Conservation (phyloP, 176 grass and related monocot species). For the Raddia distichophylla region DNA sequence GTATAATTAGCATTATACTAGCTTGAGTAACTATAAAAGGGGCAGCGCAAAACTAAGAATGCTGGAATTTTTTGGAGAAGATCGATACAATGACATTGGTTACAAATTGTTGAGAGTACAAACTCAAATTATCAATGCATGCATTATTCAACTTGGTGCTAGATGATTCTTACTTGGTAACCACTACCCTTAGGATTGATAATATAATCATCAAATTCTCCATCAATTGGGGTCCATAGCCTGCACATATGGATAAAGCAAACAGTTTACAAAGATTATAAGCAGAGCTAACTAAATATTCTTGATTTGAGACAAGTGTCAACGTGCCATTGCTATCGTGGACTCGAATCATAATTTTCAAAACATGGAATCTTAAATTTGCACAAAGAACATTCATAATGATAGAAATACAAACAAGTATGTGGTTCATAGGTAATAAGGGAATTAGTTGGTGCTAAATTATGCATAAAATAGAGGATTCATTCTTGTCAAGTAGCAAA, state of each 20-base stretch:
- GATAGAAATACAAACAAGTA: not conserved
- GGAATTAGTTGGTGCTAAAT: not conserved
- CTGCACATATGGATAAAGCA: constrained; percentile 45
- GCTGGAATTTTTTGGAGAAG: constrained; percentile 28
- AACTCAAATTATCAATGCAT: constrained; percentile 9
- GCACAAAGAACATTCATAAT: constrained; percentile 1
- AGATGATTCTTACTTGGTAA: constrained; percentile 85
- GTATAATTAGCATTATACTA: constrained; percentile 6
- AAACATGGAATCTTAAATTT: constrained; percentile 30
- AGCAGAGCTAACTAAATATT: not conserved
- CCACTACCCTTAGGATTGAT: constrained; percentile 97
- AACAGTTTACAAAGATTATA: constrained; percentile 20
- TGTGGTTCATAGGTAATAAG: not conserved
- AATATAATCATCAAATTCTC: constrained; percentile 98
- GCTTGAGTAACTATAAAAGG: constrained; percentile 10
- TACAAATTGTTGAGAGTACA: constrained; percentile 24
- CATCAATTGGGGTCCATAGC: constrained; percentile 95
- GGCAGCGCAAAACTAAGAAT: constrained; percentile 15
- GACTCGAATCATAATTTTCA: constrained; percentile 2
- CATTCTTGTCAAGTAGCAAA: constrained; percentile 29
- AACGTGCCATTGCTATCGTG: constrained; percentile 19
- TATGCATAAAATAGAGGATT: constrained; percentile 8
- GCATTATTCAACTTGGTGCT: constrained; percentile 20
- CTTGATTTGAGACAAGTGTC: not conserved
- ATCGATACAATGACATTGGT: constrained; percentile 11